Base-by-base conservation (phyloP, 306 rosid species). In the Prunus campanulata region DNA sequence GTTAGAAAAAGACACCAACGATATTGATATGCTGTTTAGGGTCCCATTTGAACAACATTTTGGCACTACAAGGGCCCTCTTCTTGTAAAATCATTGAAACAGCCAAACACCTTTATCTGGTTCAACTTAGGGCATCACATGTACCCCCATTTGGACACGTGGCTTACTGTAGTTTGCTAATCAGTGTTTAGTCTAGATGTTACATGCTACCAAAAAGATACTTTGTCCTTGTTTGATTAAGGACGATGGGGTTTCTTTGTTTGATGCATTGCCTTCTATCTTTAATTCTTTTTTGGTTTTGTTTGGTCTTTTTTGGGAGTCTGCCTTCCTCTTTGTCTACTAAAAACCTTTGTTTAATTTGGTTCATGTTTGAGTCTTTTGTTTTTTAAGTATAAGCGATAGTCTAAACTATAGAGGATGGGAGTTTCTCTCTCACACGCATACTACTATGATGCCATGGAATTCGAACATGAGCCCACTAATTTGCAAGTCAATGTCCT, bases 151-250 rank as follows among this genome's bases (percentile, higher is more conserved):
- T 67, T 10, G 55, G 67, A 57, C 79, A 72, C 19, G 68, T 59
- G 42, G 64, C 29, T 3, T 2, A 11, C 24, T 27, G 22, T 66
- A 73, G 46, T 22, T 59, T 42, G 20, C 51, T 52, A 65, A 51
- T 39, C 14, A 22, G 18, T 22, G 48, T 20, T 25, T 20, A 8
- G 6, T n/a, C n/a, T 42, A 62, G 73, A 75, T 52, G 30, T 20
- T 68, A 74, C 80, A 66, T 83, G 32, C 57, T 71, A 56, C 66
- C 83, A 62, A 35, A 72, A 64, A 74, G 70, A 70, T 75, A 71
- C 67, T 4, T 65, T 79, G 67, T 56, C 74, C 35, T 59, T 64
- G 69, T 47, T 32, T 78, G 16, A 61, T 57, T 57, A 69, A 15
- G 69, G 35, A 47, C 22, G 68, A 68, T 7, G 79, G 50, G 72